phyloP scores from a whole-genome alignment of 306 rosid genomes.

The Acacia acuminata region DNA sequence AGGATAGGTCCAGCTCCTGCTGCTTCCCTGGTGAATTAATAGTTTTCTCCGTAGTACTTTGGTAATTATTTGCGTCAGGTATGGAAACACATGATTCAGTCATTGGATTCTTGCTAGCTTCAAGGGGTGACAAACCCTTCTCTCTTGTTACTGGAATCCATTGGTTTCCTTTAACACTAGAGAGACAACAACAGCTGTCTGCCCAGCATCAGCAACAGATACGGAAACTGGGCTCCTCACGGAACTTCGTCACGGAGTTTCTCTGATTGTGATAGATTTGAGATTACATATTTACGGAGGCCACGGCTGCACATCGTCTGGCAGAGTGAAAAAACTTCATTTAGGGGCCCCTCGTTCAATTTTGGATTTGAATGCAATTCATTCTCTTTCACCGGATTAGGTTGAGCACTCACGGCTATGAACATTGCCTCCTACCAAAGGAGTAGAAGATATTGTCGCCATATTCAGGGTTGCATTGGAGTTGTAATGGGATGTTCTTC shows the following conservation, averaged over 20 bases:
- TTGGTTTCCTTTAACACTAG: conserved; percentile 62
- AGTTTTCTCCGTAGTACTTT: conserved; percentile 34
- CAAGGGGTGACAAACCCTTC: conserved; percentile 39
- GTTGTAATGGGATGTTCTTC: too few relatives aligned
- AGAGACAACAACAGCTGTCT: conserved; percentile 92
- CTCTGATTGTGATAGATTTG: conserved; percentile 27
- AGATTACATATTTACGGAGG: conserved; percentile 47
- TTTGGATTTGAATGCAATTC: conserved; percentile 9
- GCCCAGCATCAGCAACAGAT: conserved; percentile 89
- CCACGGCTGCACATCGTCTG: conserved; percentile 53
- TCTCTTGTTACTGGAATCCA: conserved; percentile 45
- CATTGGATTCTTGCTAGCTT: conserved; percentile 49
- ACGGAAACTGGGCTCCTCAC: conserved; percentile 74
- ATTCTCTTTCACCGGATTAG: neutral
- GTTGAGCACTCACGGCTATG: neutral
- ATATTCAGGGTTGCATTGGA: neutral
- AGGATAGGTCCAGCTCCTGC: conserved; percentile 61
- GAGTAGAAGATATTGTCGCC: neutral
- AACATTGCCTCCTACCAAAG: neutral
- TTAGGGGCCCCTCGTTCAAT: neutral
- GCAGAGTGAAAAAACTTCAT: conserved; percentile 43
- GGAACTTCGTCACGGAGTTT: conserved; percentile 45
- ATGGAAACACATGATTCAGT: conserved; percentile 48
- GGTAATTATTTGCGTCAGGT: conserved; percentile 45
- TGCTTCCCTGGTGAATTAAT: conserved; percentile 45